These are phyloP conservation scores for Podila epigama DNA, from an alignment of 192 early-diverging fungal species.

Conservation along the genomic window DNA sequence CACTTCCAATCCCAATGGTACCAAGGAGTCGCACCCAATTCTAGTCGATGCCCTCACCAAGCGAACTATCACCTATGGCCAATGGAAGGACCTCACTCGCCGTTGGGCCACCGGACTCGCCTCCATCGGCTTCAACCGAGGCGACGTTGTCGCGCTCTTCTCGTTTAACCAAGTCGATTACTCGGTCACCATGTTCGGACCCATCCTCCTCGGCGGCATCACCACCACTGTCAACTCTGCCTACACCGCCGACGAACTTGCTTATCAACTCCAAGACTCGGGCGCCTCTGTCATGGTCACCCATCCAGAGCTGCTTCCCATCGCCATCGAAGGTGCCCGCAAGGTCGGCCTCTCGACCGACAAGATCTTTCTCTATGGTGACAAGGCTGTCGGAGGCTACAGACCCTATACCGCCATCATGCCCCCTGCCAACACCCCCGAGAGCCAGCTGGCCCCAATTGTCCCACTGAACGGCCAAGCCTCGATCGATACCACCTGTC, in stretches of 20 bases:
- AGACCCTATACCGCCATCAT: constrained; percentile 40
- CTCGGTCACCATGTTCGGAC: constrained; percentile 28
- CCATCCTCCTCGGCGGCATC: constrained; percentile 61
- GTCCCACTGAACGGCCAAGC: constrained; percentile 31
- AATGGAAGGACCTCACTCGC: constrained; percentile 42
- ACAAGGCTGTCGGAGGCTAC: constrained; percentile 39
- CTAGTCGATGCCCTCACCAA: constrained; percentile 53
- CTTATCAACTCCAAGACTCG: constrained; percentile 75
- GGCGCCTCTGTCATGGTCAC: constrained; percentile 73
- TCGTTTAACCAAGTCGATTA: constrained; percentile 74
- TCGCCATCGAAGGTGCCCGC: constrained; percentile 47
- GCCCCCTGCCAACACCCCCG: constrained; percentile 15
- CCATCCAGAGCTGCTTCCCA: constrained; percentile 26
- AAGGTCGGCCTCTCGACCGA: constrained; percentile 34
- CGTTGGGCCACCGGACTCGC: constrained; percentile 56
- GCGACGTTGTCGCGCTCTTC: constrained; percentile 75
- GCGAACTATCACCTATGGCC: constrained; percentile 48
- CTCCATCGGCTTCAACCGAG: constrained; percentile 63
- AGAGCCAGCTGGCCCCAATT: constrained; percentile 10
- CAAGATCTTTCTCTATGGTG: constrained; percentile 56
- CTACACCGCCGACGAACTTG: constrained; percentile 79
- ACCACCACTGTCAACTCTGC: constrained; percentile 81
- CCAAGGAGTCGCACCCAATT: constrained; percentile 44
- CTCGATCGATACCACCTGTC: constrained; percentile 49
- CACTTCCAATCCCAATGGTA: constrained; percentile 47